Evolutionary conservation across 768 basidiomycete species (phyloP).

Genomic region (Gymnopilus junonius): DNA sequence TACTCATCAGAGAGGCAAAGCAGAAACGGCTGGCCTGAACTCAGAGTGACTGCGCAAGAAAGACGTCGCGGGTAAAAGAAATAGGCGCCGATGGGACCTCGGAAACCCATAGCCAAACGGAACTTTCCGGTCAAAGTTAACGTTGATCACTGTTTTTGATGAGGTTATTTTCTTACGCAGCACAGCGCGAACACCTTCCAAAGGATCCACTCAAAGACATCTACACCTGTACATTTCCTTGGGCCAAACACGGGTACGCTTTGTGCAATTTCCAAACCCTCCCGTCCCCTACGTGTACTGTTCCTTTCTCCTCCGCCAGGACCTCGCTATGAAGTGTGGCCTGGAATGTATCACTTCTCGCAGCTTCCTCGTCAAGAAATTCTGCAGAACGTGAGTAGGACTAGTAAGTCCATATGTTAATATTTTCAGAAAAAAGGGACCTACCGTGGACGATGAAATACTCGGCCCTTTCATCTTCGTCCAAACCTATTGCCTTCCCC

Average conservation of each 20-base stretch:
- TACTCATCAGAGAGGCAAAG: no score
- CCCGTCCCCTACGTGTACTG: slow-evolving; percentile 15
- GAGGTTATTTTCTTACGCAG: no score
- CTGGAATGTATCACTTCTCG: neutral
- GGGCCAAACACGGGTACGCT: slow-evolving; percentile 50
- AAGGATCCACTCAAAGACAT: neutral
- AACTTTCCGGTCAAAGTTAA: no score
- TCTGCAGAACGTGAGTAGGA: slow-evolving; percentile 11
- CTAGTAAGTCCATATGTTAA: neutral
- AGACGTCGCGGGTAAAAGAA: no score
- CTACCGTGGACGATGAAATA: slow-evolving; percentile 48
- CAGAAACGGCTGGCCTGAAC: no score
- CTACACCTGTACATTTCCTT: slow-evolving; percentile 23
- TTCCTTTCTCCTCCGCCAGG: neutral
- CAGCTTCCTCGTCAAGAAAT: slow-evolving; percentile 6
- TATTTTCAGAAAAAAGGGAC: neutral
- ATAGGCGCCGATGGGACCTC: neutral
- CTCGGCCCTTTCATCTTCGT: slow-evolving; percentile 37
- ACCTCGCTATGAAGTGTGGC: neutral
- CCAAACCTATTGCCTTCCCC: slow-evolving; percentile 21
- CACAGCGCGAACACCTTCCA: no score
- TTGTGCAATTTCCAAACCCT: slow-evolving; percentile 50
- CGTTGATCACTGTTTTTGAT: no score
- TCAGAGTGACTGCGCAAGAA: no score
- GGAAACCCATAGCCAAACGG: neutral